Evolutionary conservation across 1,284 basidiomycete species (phyloP).

Genomic region (Ceratobasidium theobromae): DNA sequence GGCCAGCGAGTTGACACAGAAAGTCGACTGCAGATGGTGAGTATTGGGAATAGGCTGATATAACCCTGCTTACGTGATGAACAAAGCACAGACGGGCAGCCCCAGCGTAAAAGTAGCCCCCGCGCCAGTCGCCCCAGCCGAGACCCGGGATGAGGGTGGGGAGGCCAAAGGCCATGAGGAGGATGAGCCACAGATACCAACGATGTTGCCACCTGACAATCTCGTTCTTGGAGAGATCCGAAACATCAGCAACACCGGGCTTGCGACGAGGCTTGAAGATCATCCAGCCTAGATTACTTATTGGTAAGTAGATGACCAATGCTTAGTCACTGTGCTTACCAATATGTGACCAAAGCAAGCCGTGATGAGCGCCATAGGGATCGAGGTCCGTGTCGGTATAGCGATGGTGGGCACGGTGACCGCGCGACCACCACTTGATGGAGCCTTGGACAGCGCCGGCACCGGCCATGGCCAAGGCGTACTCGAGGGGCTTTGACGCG

Average conservation of each 20-base stretch:
- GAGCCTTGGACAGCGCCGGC: slow-evolving; percentile 87
- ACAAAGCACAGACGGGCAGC: slow-evolving; percentile 80
- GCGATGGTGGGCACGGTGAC: slow-evolving; percentile 89
- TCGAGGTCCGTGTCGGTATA: slow-evolving; percentile 95
- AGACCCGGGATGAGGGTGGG: slow-evolving; percentile 78
- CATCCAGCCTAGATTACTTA: slow-evolving; percentile 74
- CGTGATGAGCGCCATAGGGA: slow-evolving; percentile 88
- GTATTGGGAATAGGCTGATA: not conserved
- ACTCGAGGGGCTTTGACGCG: slow-evolving; percentile 75
- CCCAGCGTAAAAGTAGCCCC: slow-evolving; percentile 84
- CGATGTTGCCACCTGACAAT: slow-evolving; percentile 87
- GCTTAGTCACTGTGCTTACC: not conserved
- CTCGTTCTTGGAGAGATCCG: slow-evolving; percentile 74
- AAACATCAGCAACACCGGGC: slow-evolving; percentile 86
- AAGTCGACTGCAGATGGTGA: slow-evolving; percentile 66
- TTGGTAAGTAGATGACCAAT: not conserved
- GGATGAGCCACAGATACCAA: slow-evolving; percentile 70
- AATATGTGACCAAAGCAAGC: slow-evolving; percentile 76
- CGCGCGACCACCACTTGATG: slow-evolving; percentile 91
- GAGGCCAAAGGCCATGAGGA: slow-evolving; percentile 71
- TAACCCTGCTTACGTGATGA: slow-evolving; percentile 66
- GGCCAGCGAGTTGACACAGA: slow-evolving; percentile 93
- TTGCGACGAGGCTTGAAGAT: slow-evolving; percentile 82
- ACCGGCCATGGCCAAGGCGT: slow-evolving; percentile 73
- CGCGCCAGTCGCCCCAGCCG: slow-evolving; percentile 80